phyloP scores from a whole-genome alignment of 768 basidiomycete species.

The Naematelia encephala region DNA sequence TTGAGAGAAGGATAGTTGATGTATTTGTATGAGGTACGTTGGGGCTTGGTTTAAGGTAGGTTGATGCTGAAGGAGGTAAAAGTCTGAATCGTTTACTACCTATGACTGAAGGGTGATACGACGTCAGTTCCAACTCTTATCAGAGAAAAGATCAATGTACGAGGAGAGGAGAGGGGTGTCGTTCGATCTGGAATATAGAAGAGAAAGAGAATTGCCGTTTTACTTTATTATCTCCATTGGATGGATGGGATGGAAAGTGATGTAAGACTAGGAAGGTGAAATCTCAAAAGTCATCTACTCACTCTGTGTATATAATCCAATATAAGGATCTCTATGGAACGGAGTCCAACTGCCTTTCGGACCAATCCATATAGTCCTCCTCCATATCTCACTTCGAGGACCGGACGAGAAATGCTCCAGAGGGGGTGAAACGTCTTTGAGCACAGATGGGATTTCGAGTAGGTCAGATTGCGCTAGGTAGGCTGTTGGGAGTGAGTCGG shows the following conservation, averaged over 20 bases:
- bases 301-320: conserved; percentile 45
- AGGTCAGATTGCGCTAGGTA: conserved; percentile 48
- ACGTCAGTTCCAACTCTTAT: background rate
- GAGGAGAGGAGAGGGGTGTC: too few species aligned
- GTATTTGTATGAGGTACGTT: conserved; percentile 38
- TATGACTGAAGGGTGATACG: conserved; percentile 25
- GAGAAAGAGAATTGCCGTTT: too few species aligned
- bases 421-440: conserved; percentile 23
- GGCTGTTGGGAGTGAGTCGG: conserved; percentile 24
- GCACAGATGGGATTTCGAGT: conserved; percentile 17
- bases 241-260: background rate
- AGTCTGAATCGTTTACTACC: conserved; percentile 41
- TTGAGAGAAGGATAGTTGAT: conserved; percentile 37
- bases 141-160: too few species aligned
- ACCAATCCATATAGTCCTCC: conserved; percentile 47
- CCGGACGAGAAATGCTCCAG: conserved; percentile 33
- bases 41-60: conserved; percentile 27
- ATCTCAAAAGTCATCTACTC: too few species aligned
- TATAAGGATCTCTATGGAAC: conserved; percentile 47
- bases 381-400: conserved; percentile 28
- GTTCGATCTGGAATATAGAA: too few species aligned
- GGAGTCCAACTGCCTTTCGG: conserved; percentile 41
- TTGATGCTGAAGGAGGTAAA: conserved; percentile 32
- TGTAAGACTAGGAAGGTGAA: background rate
- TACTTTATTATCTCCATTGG: background rate